These are phyloP conservation scores for Diaporthe batatas DNA, from an alignment of 2,329 filamentous ascomycete genomes.

Conservation along the genomic window DNA sequence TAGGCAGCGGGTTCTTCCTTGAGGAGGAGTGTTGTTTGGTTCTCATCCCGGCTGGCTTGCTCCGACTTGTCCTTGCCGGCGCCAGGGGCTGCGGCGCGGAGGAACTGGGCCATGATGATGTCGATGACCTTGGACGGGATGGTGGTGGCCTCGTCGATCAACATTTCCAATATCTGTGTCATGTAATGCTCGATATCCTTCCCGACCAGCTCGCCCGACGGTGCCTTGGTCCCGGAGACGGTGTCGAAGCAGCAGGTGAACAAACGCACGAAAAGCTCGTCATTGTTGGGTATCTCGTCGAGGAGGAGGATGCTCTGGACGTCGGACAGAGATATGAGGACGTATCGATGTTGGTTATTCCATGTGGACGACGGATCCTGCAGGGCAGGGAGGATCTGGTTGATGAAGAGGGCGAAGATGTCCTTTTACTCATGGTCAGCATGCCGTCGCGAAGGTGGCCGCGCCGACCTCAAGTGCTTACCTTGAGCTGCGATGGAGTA, in stretches of 20 bases:
- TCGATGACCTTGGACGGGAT: constrained; percentile 89
- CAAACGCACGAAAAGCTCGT: constrained; percentile 82
- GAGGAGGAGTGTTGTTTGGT: constrained; percentile 84
- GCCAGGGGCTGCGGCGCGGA: constrained; percentile 83
- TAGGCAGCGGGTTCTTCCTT: constrained; percentile 94
- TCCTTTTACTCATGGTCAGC: constrained; percentile 67
- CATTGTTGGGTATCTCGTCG: constrained; percentile 86
- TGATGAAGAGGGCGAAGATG: constrained; percentile 91
- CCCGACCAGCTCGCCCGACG: constrained; percentile 83
- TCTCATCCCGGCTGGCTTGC: constrained; percentile 73
- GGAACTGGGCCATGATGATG: constrained; percentile 93
- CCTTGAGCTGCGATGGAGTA: constrained; percentile 90
- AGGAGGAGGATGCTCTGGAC: constrained; percentile 95
- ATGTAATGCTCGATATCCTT: constrained; percentile 96
- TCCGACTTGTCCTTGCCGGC: constrained; percentile 70
- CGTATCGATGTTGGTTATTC: constrained; percentile 92
- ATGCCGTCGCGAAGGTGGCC: background rate
- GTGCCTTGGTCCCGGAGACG: constrained; percentile 81
- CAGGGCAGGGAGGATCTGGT: constrained; percentile 84
- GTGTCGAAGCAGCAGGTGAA: constrained; percentile 95
- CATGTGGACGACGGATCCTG: constrained; percentile 90
- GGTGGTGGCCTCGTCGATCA: constrained; percentile 87
- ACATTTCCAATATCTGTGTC: constrained; percentile 83
- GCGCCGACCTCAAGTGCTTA: constrained; percentile 54
- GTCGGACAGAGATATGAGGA: constrained; percentile 88